Conservation (phyloP, 108 stramenopile species). For the Mediolabrus comicus region DNA sequence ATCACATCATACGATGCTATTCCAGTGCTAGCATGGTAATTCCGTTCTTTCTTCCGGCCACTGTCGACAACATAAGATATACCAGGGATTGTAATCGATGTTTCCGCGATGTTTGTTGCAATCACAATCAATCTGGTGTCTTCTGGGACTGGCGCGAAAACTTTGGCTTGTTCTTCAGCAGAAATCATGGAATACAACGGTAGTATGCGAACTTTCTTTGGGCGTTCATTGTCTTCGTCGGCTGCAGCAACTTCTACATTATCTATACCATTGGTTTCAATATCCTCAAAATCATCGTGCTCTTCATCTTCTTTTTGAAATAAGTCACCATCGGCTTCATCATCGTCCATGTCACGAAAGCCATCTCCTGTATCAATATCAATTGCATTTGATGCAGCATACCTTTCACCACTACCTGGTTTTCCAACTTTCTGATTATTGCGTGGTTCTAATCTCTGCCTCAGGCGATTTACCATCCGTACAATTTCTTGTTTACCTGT, state of each 20-base stretch:
- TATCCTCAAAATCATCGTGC: constrained; percentile 41
- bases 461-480: constrained; percentile 74
- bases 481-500: constrained; percentile 96
- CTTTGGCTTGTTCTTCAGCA: constrained; percentile 86
- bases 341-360: constrained; percentile 86
- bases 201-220: constrained; percentile 66
- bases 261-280: constrained; percentile 41
- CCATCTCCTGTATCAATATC: constrained; percentile 30
- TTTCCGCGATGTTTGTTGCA: constrained; percentile 99
- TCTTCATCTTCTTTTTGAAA: constrained; percentile 50
- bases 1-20: constrained; percentile 89
- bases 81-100: constrained; percentile 82
- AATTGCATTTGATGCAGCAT: constrained; percentile 28
- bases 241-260: constrained; percentile 5
- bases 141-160: constrained; percentile 88
- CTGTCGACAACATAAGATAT: constrained; percentile 97
- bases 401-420: background rate
- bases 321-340: constrained; percentile 72
- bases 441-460: constrained; percentile 33
- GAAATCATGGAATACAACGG: constrained; percentile 96
- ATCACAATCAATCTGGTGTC: constrained; percentile 91
- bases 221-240: constrained; percentile 53
- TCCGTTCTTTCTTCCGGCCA: constrained; percentile 93
- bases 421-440: background rate
- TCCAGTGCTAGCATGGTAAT: constrained; percentile 80